A percentile compares a stretch with the other conserved stretches of the same genome.
Evolutionary conservation across 768 basidiomycete genomes (phyloP).

Genomic region (Crucibulum laeve): DNA sequence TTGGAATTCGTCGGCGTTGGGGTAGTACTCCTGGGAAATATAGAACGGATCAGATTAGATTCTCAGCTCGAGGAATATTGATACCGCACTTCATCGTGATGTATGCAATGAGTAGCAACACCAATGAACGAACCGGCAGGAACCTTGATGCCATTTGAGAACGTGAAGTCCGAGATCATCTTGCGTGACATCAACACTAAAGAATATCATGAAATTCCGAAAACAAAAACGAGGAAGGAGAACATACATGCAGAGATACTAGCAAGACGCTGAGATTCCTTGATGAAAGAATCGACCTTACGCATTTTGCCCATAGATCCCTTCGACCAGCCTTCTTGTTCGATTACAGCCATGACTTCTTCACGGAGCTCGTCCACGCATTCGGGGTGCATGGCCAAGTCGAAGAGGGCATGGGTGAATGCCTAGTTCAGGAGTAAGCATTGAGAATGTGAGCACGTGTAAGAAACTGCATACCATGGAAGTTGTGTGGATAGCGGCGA

Average conservation of each 20-base stretch:
- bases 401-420: constrained; percentile 20
- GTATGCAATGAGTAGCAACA: constrained; percentile 15
- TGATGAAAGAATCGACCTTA: constrained; percentile 39
- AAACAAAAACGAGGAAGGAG: background rate
- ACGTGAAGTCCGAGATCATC: constrained; percentile 18
- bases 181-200: constrained; percentile 18
- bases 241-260: constrained; percentile 8
- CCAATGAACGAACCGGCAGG: constrained; percentile 20
- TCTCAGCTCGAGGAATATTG: too few species aligned
- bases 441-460: background rate
- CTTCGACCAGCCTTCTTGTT: constrained; percentile 27
- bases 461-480: constrained; percentile 22
- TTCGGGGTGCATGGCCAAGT: constrained; percentile 20
- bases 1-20: constrained; percentile 36
- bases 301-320: constrained; percentile 27
- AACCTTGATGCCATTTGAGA: constrained; percentile 20
- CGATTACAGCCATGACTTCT: constrained; percentile 29
- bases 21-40: constrained; percentile 27
- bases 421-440: constrained; percentile 11
- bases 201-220: background rate
- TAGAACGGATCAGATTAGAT: too few species aligned
- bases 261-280: constrained; percentile 31
- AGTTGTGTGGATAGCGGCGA: constrained; percentile 36
- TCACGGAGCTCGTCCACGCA: constrained; percentile 24
- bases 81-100: constrained; percentile 15